Evolutionary conservation across 2,329 filamentous ascomycete genomes (phyloP), one percentile per base, ranked within the genome.

Genomic region (Amauroascus verrucosus): DNA sequence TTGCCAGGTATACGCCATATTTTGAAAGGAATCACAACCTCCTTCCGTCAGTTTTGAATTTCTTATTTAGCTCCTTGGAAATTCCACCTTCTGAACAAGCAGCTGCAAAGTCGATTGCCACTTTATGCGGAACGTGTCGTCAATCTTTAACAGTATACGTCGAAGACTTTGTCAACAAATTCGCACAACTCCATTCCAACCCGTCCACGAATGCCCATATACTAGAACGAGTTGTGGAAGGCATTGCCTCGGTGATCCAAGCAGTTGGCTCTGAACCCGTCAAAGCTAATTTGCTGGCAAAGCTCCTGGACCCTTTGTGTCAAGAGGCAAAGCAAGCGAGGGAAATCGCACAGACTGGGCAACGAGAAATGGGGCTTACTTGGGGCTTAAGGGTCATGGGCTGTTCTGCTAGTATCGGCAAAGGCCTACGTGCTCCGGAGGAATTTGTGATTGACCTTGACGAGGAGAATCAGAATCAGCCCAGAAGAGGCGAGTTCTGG

Each of bases 181-280:
- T 74, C 37, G 66, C 68, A 48, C 62, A 65, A 30, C 69, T 72
- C 41, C 66, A 67, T 18, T 62, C 60, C 49, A 70, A 68, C 28
- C 58, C 65, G 33, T 67, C 67, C 1, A 67, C 68, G 16, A 69
- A 64, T 0, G 59, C 61, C 1, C 64, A 64, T 30, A 71, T 67
- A 1, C 66, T 72, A 61, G 69, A 71, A 45, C 68, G 65, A 41
- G 70, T 75, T 20, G 61, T 70, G 9, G 71, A 72, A 56, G 72
- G 70, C 1, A 72, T 75, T 48, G 68, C 71, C 14, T 68, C 71
- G 0, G 68, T 75, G 46, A 67, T 74, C 6, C 70, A 73, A 53
- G 69, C 66, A 11, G 51, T 73, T 4, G 61, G 64, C 18, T 56
- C 62, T 13, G 71, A 75, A 56, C 62, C 66, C 47, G 65, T 66